Evolutionary conservation across 257 asterid species (phyloP), one percentile per base, ranked within the genome.

Genomic region (Nyctanthes arbortristis): DNA sequence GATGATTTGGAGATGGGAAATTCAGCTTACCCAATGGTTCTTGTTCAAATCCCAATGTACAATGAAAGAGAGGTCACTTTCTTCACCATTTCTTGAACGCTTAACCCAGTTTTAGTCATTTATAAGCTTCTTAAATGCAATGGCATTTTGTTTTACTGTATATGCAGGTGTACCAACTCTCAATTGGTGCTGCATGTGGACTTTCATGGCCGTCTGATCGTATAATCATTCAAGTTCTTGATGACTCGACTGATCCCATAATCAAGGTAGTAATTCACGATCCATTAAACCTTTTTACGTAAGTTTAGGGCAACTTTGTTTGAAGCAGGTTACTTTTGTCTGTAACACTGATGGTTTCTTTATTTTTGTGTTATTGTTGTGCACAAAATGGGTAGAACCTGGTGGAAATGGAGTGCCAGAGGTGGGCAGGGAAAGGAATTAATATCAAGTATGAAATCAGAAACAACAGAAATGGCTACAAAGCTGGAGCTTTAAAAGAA

Each of bases 151-250:
- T n/a, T 57, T 18, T 58, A 4, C 16, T 29, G 66, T 37, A 5
- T n/a, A n/a, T 10, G 2, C 64, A 91, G 97, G 97, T 91, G 0
- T 92, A 88, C 77, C 96, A 92, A 76, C 88, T 92, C 52, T 92
- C 98, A 10, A 89, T 92, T 34, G 98, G 98, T 64, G 98, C 98
- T 82, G 96, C 98, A 77, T 92, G 98, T 72, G 97, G 96, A 18
- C 89, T n/a, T n/a, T n/a, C n/a, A n/a, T n/a, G n/a, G n/a, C n/a
- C n/a, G n/a, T n/a, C n/a, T n/a, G n/a, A n/a, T n/a, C n/a, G n/a
- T n/a, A n/a, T n/a, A n/a, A n/a, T n/a, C n/a, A n/a, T n/a, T n/a
- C n/a, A n/a, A n/a, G 96, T 92, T 80, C 97, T 92, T 61, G 97
- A 92, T 65, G 97, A 92, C 79, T 92, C 97, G 57, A 92, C 97